Evolutionary conservation across 805 yeast species (phyloP).

Genomic region (Wickerhamomyces queroliae): DNA sequence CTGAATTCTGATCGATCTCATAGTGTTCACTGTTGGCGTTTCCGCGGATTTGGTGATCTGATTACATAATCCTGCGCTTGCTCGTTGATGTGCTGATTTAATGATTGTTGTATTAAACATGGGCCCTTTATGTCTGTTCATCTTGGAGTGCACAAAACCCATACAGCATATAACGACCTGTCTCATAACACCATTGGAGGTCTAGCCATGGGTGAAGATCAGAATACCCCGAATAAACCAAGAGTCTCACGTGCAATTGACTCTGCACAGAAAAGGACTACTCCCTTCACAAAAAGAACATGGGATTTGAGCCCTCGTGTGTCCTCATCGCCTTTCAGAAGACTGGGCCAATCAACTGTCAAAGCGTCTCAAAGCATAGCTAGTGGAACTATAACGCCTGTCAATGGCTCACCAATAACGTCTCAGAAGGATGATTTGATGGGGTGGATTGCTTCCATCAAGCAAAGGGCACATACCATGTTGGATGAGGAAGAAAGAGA

Average conservation of each 20-base stretch:
- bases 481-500: slow-evolving; percentile 27
- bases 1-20: no score
- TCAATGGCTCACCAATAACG: neutral
- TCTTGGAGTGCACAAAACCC: no score
- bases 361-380: neutral
- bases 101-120: no score
- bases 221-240: neutral
- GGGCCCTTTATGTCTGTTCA: no score
- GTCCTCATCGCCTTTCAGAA: slow-evolving; percentile 19
- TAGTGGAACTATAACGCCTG: neutral
- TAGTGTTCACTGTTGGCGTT: no score
- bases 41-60: no score
- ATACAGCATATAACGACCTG: no score
- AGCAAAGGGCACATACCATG: slow-evolving; percentile 25
- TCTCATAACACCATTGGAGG: no score
- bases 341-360: slow-evolving; percentile 5
- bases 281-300: slow-evolving; percentile 15
- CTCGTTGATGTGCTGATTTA: no score
- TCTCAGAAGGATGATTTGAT: slow-evolving; percentile 17
- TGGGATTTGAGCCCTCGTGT: slow-evolving; percentile 17
- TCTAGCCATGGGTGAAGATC: neutral
- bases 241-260: neutral
- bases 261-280: slow-evolving; percentile 5
- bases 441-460: slow-evolving; percentile 30
- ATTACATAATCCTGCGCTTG: no score